These are phyloP conservation scores for Sechiopsis laciniata DNA, from an alignment of 306 rosid species.

Conservation along the genomic window DNA sequence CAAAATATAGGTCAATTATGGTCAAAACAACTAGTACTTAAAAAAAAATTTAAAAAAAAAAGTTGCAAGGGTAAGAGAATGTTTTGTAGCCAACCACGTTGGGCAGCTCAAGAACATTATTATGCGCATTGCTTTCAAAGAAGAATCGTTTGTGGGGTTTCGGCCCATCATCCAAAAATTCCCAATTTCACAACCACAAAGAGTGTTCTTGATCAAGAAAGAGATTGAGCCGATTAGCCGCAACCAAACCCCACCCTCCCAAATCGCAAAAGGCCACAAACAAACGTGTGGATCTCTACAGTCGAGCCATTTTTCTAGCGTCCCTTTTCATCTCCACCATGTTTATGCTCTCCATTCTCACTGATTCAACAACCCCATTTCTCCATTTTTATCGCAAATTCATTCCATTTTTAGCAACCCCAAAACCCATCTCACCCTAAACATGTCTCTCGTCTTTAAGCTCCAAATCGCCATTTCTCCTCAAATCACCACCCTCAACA, in stretches of 20 bases:
- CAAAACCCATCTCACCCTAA: slow-evolving; percentile 6
- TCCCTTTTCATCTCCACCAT: slow-evolving; percentile 25
- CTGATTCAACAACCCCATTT: slow-evolving; percentile 17
- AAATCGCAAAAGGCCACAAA: slow-evolving; percentile 14
- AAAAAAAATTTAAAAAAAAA: too few relatives aligned
- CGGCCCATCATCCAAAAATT: neutral
- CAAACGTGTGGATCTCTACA: slow-evolving; percentile 23
- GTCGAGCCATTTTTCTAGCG: neutral
- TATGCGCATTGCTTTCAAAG: neutral
- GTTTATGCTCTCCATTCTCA: slow-evolving; percentile 29
- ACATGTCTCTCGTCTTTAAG: slow-evolving; percentile 61
- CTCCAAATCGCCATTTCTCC: slow-evolving; percentile 38
- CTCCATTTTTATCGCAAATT: slow-evolving; percentile 34
- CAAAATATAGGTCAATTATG: too few relatives aligned
- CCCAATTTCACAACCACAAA: slow-evolving; percentile 1
- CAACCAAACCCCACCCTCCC: neutral
- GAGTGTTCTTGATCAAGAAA: neutral
- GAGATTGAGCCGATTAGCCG: neutral
- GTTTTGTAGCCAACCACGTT: neutral
- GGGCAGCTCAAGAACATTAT: neutral
- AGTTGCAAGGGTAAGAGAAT: neutral
- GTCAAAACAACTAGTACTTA: too few relatives aligned
- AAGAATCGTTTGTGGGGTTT: neutral
- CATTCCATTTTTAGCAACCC: neutral
- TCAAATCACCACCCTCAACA: slow-evolving; percentile 18